phyloP scores from a whole-genome alignment of 352 stramenopile genomes.

The Phytopythium ostracodes region DNA sequence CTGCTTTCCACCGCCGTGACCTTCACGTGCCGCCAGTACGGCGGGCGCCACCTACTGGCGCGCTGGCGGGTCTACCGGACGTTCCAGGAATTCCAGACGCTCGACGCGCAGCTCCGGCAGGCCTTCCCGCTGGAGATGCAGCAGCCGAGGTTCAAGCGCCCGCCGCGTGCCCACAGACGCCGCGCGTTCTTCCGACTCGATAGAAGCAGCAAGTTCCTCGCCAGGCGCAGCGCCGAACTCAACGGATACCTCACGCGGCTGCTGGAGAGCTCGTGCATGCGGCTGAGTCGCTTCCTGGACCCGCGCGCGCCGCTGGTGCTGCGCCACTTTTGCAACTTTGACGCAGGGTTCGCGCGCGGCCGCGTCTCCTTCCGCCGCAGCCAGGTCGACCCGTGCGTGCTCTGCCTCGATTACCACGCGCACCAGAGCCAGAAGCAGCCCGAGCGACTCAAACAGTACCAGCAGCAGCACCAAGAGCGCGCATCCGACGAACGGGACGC shows the following conservation, averaged over 20 bases:
- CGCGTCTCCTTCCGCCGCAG: constrained; percentile 30
- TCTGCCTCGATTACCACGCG: constrained; percentile 44
- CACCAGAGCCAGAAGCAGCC: constrained; percentile 23
- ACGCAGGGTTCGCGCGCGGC: constrained; percentile 47
- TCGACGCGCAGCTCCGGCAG: constrained; percentile 67
- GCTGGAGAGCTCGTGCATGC: constrained; percentile 35
- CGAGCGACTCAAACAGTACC: constrained; percentile 12
- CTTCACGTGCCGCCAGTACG: constrained; percentile 60
- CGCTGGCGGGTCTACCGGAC: constrained; percentile 59
- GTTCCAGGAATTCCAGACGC: constrained; percentile 71
- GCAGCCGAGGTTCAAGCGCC: constrained; percentile 19
- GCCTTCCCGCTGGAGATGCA: constrained; percentile 65
- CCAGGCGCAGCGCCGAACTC: constrained; percentile 55
- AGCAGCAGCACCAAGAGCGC: background rate
- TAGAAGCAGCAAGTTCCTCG: constrained; percentile 51
- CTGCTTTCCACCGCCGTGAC: constrained; percentile 51
- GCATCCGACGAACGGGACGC: constrained; percentile 3
- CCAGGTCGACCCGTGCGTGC: constrained; percentile 42
- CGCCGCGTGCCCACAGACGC: constrained; percentile 45
- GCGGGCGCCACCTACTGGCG: constrained; percentile 46
- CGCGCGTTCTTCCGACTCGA: constrained; percentile 62
- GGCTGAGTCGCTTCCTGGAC: constrained; percentile 70
- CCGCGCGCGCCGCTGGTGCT: constrained; percentile 61
- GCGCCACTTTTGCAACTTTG: constrained; percentile 83
- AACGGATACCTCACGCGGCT: constrained; percentile 53